phyloP scores from a whole-genome alignment of 2,329 filamentous ascomycete genomes.

The Ceratocystis huliohia region DNA sequence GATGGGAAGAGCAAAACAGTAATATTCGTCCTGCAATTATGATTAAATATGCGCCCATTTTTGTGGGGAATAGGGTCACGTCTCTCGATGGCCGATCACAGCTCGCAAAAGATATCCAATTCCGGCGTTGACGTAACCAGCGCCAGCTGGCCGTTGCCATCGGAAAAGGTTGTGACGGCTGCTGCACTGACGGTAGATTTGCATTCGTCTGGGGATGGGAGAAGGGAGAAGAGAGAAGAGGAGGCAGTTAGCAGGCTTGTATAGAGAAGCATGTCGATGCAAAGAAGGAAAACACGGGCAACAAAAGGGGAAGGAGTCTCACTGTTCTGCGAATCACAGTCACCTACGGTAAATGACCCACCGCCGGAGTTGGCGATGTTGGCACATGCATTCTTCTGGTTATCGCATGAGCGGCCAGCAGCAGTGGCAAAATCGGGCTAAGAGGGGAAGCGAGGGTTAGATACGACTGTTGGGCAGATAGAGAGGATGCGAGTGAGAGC shows the following conservation, averaged over 20 bases:
- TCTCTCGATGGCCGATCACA: slow-evolving; percentile 22
- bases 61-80: no score
- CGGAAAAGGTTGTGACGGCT: slow-evolving; percentile 22
- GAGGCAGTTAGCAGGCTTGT: background rate
- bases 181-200: slow-evolving; percentile 25
- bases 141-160: slow-evolving; percentile 21
- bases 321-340: slow-evolving; percentile 38
- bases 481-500: background rate
- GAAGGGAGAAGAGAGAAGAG: background rate
- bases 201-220: slow-evolving; percentile 29
- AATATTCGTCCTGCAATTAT: no score
- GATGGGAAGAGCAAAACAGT: no score
- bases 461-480: background rate
- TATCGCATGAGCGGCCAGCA: slow-evolving; percentile 35
- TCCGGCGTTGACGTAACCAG: slow-evolving; percentile 32
- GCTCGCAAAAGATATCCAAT: slow-evolving; percentile 37
- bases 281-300: background rate
- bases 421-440: slow-evolving; percentile 34
- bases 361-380: slow-evolving; percentile 31
- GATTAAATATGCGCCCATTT: no score
- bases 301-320: slow-evolving; percentile 22
- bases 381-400: slow-evolving; percentile 39
- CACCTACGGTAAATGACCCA: slow-evolving; percentile 29
- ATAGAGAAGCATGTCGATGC: background rate
- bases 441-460: background rate